phyloP scores from a whole-genome alignment of 1,139 yeast genomes.

The Hyphopichia khmerensis region DNA sequence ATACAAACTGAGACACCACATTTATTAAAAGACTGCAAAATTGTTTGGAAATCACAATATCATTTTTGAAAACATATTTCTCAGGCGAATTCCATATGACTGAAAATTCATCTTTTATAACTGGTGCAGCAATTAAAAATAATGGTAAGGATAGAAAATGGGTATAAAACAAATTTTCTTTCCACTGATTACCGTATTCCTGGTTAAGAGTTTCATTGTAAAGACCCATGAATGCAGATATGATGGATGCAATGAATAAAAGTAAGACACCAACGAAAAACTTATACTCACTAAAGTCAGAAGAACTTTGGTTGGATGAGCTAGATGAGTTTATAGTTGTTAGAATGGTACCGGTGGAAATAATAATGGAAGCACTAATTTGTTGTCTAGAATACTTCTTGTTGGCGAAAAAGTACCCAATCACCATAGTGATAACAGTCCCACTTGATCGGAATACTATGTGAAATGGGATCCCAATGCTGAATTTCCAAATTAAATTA shows the following conservation, averaged over 20 bases:
- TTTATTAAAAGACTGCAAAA: conserved; percentile 37
- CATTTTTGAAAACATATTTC: background rate
- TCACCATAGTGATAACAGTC: conserved; percentile 58
- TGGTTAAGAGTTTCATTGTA: conserved; percentile 51
- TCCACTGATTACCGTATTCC: conserved; percentile 60
- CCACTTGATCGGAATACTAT: conserved; percentile 68
- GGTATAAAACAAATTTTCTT: conserved; percentile 60
- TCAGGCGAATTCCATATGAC: conserved; percentile 10
- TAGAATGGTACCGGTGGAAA: conserved; percentile 57
- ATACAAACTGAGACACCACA: conserved; percentile 59
- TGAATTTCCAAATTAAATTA: conserved; percentile 57
- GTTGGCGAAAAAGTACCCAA: conserved; percentile 49
- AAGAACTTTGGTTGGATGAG: too few relatives aligned
- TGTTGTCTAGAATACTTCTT: conserved; percentile 49
- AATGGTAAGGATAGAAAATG: conserved; percentile 61
- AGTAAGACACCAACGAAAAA: conserved; percentile 45
- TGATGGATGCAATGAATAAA: conserved; percentile 44
- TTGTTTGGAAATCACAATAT: conserved; percentile 11
- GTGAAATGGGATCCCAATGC: conserved; percentile 66
- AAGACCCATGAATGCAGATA: conserved; percentile 56
- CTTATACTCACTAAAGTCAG: conserved; percentile 4
- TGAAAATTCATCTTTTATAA: conserved; percentile 13
- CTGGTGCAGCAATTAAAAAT: conserved; percentile 35
- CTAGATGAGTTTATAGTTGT: conserved; percentile 38
- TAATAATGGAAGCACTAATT: conserved; percentile 47